Evolutionary conservation across 2,329 filamentous ascomycete species (phyloP).

Genomic region (Paradendryphiella salina): DNA sequence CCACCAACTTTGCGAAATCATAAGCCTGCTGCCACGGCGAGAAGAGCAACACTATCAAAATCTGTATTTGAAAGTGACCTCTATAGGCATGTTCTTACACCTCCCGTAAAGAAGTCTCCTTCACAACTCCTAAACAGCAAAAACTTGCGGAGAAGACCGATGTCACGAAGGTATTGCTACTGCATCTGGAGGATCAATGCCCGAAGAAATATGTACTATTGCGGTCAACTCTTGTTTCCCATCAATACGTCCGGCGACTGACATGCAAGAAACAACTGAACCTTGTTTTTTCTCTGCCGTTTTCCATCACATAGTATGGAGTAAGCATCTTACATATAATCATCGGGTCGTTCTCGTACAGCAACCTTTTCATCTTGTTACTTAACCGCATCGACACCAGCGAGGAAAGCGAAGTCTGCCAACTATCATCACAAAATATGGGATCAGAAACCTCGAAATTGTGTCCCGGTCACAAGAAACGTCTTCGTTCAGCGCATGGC

Average conservation of each 20-base stretch:
- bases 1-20: background rate
- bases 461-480: too few species aligned
- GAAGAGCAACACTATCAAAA: slow-evolving; percentile 20
- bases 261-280: background rate
- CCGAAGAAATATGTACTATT: background rate
- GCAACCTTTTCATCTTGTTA: too few species aligned
- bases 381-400: too few species aligned
- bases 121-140: slow-evolving; percentile 25
- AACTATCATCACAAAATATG: too few species aligned
- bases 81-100: slow-evolving; percentile 28
- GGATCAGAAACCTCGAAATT: too few species aligned
- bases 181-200: background rate
- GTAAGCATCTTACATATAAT: too few species aligned
- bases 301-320: too few species aligned
- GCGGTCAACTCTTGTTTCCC: background rate
- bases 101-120: slow-evolving; percentile 30
- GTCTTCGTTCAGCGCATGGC: too few species aligned
- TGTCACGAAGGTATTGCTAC: background rate
- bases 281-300: too few species aligned
- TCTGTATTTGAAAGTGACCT: slow-evolving; percentile 26
- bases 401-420: too few species aligned
- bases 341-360: too few species aligned
- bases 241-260: background rate
- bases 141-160: slow-evolving; percentile 4
- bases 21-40: slow-evolving; percentile 24